A percentile compares a stretch with the other conserved stretches of the same genome.
Evolutionary conservation across 116 monocot genomes (phyloP).

Genomic region (Posidonia oceanica): DNA sequence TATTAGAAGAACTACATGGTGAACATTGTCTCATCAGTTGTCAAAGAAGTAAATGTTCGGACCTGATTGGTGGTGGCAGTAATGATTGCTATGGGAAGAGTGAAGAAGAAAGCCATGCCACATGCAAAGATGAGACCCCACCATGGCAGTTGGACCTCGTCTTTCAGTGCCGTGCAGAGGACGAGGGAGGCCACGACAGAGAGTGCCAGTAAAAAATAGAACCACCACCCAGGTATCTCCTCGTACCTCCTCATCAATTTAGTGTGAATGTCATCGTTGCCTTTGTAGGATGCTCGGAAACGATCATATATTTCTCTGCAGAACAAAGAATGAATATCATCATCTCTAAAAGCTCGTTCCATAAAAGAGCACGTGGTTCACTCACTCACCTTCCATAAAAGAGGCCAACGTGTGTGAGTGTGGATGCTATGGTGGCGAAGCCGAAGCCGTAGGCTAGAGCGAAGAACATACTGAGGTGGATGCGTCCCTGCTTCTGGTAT

Average conservation of each 20-base stretch:
- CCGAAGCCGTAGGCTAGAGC: constrained; percentile 9
- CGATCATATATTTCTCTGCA: constrained; percentile 72
- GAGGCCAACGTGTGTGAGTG: constrained; percentile 4
- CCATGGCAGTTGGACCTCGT: constrained; percentile 86
- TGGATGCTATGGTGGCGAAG: constrained; percentile 7
- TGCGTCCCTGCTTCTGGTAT: constrained; percentile 4
- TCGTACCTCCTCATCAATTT: constrained; percentile 75
- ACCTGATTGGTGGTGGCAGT: constrained; percentile 97
- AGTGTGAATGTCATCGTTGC: constrained; percentile 79
- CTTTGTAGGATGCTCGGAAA: constrained; percentile 62
- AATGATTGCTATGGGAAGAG: constrained; percentile 90
- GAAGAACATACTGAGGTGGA: constrained; percentile 10
- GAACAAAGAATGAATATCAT: neutral
- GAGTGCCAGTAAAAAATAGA: constrained; percentile 25
- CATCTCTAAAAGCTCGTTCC: too few relatives aligned
- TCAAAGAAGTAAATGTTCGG: neutral
- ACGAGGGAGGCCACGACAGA: constrained; percentile 38
- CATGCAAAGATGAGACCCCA: constrained; percentile 91
- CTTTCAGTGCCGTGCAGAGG: constrained; percentile 50
- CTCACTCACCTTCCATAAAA: constrained; percentile 9
- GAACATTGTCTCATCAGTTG: neutral
- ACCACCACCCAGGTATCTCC: constrained; percentile 91
- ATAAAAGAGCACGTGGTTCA: neutral
- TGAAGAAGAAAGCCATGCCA: constrained; percentile 71
- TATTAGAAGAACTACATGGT: neutral